Percentiles rank a stretch among this genome's conserved stretches.
Evolutionary conservation across 1,284 basidiomycete species (phyloP).

Genomic region (Marasmius tenuissimus): DNA sequence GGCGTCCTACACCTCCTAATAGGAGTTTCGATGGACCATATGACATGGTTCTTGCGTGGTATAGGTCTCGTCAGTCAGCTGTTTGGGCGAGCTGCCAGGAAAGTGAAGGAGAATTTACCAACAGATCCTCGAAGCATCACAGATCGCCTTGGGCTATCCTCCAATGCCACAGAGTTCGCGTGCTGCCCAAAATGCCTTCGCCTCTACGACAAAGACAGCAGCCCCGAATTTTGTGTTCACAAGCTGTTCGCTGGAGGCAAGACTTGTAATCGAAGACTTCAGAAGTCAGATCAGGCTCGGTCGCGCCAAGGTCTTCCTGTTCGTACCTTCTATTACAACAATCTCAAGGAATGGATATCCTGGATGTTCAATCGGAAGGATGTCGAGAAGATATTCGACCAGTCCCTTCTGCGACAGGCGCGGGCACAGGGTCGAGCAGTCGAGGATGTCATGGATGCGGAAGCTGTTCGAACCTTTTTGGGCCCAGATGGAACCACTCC

Average conservation of each 20-base stretch:
- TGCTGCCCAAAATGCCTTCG: conserved; percentile 24
- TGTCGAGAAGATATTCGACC: conserved; percentile 13
- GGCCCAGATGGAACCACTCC: conserved; percentile 21
- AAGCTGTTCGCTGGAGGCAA: background rate
- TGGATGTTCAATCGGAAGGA: conserved; percentile 15
- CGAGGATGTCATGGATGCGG: conserved; percentile 31
- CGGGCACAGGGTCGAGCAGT: no score
- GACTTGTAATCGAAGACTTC: conserved; percentile 1
- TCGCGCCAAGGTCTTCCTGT: background rate
- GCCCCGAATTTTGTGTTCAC: conserved; percentile 16
- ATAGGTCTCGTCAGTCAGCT: conserved; percentile 5
- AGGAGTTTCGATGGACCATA: conserved; percentile 12
- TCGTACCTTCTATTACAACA: conserved; percentile 10
- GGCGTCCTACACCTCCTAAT: conserved; percentile 14
- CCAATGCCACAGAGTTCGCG: conserved; percentile 14
- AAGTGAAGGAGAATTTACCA: conserved; percentile 8
- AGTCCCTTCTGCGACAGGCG: no score
- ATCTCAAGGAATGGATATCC: conserved; percentile 14
- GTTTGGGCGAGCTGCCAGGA: background rate
- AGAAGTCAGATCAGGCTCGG: background rate
- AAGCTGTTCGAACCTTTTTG: conserved; percentile 19
- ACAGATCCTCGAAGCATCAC: conserved; percentile 18
- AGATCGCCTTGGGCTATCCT: conserved; percentile 13
- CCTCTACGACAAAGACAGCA: conserved; percentile 14
- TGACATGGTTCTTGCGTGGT: conserved; percentile 4